Evolutionary conservation across 2,329 filamentous ascomycete genomes (phyloP), one percentile per base, ranked within the genome.

Genomic region (Ophiocordyceps camponoti-rufipedis): DNA sequence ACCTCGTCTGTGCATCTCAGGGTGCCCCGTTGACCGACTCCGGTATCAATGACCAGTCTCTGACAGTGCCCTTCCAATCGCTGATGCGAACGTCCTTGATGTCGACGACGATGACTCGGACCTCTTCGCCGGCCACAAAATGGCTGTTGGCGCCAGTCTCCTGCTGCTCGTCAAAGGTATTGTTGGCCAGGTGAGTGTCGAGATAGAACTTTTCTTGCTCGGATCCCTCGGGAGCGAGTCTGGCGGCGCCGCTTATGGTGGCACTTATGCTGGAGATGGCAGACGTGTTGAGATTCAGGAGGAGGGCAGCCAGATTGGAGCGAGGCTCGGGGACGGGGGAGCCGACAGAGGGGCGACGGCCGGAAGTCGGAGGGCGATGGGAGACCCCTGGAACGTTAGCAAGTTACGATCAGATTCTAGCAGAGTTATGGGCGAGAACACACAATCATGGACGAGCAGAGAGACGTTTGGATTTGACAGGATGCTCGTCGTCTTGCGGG

Each of bases 371-470:
- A 1, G 89, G 88, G 2, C 91, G 80, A 62, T 94, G 86, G 1
- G 86, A 94, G 48, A 94, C 83, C 91, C 88, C 71, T 74, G 33
- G 1, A 4, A n/a, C n/a, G n/a, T n/a, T n/a, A n/a, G n/a, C n/a
- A n/a, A n/a, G n/a, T n/a, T n/a, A n/a, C n/a, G n/a, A n/a, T n/a
- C n/a, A n/a, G n/a, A n/a, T n/a, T n/a, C n/a, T n/a, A n/a, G n/a
- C n/a, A n/a, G n/a, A n/a, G n/a, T n/a, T n/a, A n/a, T n/a, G n/a
- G n/a, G n/a, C n/a, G n/a, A n/a, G n/a, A n/a, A n/a, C n/a, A n/a
- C n/a, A 74, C 74, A 98, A 66, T 96, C 91, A 65, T 98, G 91
- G 7, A 96, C 91, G n/a, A 96, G 76, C 12, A 96, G 72, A 3
- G 85, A 93, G 50, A 98, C 87, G 51, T 82, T 82, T 1, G 87